Conservation (phyloP, 257 asterid genomes). For the Solanum arcanum region DNA sequence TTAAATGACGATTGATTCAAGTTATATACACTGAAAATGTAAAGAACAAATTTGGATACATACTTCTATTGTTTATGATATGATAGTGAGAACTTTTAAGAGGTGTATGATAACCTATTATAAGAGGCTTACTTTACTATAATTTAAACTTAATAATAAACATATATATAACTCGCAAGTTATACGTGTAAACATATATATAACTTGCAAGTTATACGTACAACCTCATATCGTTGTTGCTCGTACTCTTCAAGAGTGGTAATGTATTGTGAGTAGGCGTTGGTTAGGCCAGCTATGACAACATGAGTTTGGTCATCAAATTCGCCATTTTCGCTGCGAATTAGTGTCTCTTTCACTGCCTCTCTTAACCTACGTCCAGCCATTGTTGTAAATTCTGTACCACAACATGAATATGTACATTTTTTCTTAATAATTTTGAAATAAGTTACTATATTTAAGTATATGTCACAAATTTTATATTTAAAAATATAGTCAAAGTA, state of each 20-base stretch:
- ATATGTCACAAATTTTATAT: neutral
- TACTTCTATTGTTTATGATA: neutral
- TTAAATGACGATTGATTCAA: neutral
- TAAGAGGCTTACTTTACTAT: neutral
- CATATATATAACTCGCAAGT: neutral
- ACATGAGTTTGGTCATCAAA: slow-evolving; percentile 22
- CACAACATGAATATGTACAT: neutral
- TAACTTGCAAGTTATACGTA: neutral
- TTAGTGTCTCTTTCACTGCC: slow-evolving; percentile 42
- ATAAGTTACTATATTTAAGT: neutral
- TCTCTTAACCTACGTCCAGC: slow-evolving; percentile 55
- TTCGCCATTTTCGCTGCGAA: slow-evolving; percentile 28
- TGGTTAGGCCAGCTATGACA: slow-evolving; percentile 51
- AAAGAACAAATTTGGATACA: neutral
- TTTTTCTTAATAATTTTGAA: neutral
- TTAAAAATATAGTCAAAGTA: neutral
- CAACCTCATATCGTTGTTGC: slow-evolving; percentile 53
- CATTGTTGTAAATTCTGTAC: slow-evolving; percentile 59
- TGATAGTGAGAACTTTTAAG: neutral
- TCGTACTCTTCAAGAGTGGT: slow-evolving; percentile 48
- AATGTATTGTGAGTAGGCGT: slow-evolving; percentile 44
- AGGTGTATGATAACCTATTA: neutral
- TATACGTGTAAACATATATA: neutral
- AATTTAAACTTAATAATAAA: neutral
- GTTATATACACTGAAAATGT: neutral